Percentiles rank a stretch among this genome's conserved stretches.
phyloP scores from a whole-genome alignment of 768 basidiomycete species.

The Amyloporia xantha region DNA sequence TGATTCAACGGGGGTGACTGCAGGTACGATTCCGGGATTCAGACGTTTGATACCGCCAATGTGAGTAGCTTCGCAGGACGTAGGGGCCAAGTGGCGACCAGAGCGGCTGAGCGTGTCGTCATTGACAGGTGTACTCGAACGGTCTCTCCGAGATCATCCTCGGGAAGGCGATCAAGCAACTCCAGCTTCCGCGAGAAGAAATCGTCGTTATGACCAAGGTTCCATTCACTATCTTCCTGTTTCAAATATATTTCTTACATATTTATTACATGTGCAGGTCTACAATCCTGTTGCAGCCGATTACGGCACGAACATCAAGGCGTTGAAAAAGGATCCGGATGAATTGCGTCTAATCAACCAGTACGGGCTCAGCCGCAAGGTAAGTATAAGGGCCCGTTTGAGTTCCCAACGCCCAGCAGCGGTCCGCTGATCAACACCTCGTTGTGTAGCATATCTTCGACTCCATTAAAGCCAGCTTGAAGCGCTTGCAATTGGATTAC shows the following conservation, averaged over 20 bases:
- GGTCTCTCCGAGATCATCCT: slow-evolving; percentile 37
- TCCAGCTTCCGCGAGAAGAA: slow-evolving; percentile 35
- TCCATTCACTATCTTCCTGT: not conserved
- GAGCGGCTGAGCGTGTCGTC: not conserved
- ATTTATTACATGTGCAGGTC: slow-evolving; percentile 12
- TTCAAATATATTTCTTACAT: not conserved
- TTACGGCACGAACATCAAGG: slow-evolving; percentile 4
- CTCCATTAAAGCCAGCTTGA: slow-evolving; percentile 52
- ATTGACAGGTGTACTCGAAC: slow-evolving; percentile 27
- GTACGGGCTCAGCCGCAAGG: slow-evolving; percentile 27
- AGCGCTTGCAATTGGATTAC: slow-evolving; percentile 67
- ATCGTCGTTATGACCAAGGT: slow-evolving; percentile 45
- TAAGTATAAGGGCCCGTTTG: not conserved
- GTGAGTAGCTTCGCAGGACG: slow-evolving; percentile 5
- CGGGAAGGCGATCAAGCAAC: slow-evolving; percentile 39
- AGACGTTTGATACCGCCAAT: slow-evolving; percentile 30
- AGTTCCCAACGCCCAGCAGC: not conserved
- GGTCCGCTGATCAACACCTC: not conserved
- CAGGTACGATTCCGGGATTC: slow-evolving; percentile 34
- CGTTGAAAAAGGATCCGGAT: slow-evolving; percentile 10
- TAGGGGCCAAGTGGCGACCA: not conserved
- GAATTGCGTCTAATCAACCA: slow-evolving; percentile 30
- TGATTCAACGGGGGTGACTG: not conserved
- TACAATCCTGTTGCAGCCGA: slow-evolving; percentile 9
- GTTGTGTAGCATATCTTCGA: slow-evolving; percentile 63